Percentiles rank a stretch among this genome's conserved stretches.
Conservation (phyloP, 176 grass and related monocot species). For the Rhipidocladum racemiflorum region DNA sequence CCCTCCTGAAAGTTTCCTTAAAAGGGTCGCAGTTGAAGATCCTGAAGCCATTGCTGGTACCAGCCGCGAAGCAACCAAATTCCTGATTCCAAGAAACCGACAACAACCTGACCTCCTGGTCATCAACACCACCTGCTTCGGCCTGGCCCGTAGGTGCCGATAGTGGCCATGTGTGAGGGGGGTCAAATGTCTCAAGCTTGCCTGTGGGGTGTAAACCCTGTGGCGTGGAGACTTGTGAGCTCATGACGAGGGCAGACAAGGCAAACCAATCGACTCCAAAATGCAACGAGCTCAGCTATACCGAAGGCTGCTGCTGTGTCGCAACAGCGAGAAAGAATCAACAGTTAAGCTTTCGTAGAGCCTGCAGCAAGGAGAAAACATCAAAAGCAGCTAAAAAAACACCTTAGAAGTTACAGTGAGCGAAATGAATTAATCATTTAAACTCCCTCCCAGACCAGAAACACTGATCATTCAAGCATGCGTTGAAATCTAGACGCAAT, state of each 20-base stretch:
- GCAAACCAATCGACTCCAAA: background rate
- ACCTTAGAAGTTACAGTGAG: background rate
- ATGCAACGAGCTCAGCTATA: background rate
- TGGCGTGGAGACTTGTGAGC: constrained; percentile 61
- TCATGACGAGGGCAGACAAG: constrained; percentile 28
- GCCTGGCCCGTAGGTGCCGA: constrained; percentile 34
- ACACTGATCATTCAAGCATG: background rate
- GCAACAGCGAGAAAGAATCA: background rate
- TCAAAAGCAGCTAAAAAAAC: constrained; percentile 2
- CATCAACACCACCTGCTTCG: constrained; percentile 31
- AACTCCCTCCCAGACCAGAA: background rate
- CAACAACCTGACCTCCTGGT: constrained; percentile 57
- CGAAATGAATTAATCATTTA: background rate
- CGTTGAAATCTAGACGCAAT: background rate
- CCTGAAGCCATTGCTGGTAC: constrained; percentile 78
- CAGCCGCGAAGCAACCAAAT: constrained; percentile 72
- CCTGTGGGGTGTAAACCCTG: constrained; percentile 27
- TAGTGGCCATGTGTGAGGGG: constrained; percentile 36
- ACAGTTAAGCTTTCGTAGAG: background rate
- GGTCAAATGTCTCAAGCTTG: constrained; percentile 44
- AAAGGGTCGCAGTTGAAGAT: constrained; percentile 82
- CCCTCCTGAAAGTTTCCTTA: constrained; percentile 89
- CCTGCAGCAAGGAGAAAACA: constrained; percentile 13
- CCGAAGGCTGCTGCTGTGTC: background rate
- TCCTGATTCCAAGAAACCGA: constrained; percentile 91